These are phyloP conservation scores for Zancudomyces culisetae DNA, from an alignment of 371 early-diverging fungal genomes.

Conservation along the genomic window DNA sequence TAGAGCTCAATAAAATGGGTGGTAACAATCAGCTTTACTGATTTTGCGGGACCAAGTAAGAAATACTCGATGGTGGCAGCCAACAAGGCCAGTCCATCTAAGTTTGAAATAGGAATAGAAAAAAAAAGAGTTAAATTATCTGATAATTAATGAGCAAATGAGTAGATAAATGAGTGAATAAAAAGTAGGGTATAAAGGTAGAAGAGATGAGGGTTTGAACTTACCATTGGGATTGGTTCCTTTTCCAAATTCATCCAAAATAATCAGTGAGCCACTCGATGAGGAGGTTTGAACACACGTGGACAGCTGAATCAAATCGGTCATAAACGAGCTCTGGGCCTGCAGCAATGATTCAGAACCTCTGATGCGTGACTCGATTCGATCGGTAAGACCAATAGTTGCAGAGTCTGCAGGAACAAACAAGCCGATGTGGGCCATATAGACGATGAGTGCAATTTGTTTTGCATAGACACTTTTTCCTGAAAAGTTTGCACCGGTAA, in stretches of 20 bases:
- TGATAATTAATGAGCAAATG: not conserved
- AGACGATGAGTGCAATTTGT: conserved; percentile 7
- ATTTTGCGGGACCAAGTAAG: not conserved
- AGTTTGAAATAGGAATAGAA: not conserved
- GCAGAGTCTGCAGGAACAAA: conserved; percentile 10
- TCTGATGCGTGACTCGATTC: conserved; percentile 13
- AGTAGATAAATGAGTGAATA: not conserved
- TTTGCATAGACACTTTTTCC: conserved; percentile 7
- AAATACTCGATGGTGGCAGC: not conserved
- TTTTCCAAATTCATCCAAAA: conserved; percentile 21
- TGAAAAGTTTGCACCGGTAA: conserved; percentile 6
- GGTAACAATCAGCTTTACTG: not conserved
- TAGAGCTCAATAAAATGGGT: conserved; percentile 1
- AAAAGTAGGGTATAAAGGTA: not conserved
- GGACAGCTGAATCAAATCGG: conserved; percentile 10
- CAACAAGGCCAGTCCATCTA: conserved; percentile 5
- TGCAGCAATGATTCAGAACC: conserved; percentile 10
- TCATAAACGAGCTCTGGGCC: conserved; percentile 14
- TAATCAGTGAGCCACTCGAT: conserved; percentile 7
- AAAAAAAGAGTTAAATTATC: not conserved
- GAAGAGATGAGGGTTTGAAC: not conserved
- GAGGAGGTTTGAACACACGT: not conserved
- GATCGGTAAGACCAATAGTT: conserved; percentile 9
- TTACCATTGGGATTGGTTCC: conserved; percentile 11
- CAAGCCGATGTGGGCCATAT: conserved; percentile 10